Evolutionary conservation across 2,329 filamentous ascomycete species (phyloP), one percentile per base, ranked within the genome.

Genomic region (Neocatenulostroma microsporum): DNA sequence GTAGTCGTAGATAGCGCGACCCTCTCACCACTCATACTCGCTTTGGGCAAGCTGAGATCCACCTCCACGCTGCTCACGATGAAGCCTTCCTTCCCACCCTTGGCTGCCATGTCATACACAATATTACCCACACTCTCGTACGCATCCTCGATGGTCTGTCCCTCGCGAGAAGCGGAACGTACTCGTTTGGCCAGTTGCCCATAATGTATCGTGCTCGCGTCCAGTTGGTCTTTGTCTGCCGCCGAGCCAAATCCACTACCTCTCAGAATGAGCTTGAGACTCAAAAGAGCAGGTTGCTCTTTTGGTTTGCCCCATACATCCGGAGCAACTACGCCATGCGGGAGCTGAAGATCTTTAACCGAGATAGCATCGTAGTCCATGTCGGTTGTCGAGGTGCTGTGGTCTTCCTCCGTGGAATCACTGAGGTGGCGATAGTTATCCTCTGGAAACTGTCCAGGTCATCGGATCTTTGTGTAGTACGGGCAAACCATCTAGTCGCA

Each of bases 181-280:
- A 87, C 67, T 0, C 68, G 67, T 61, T 86, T 85, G 62, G 76
- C 79, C 11, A 87, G 67, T 8, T 65, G 69, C 2, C 83, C 82
- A 52, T 88, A 88, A 62, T 88, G 80, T 17, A 86, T 75, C 2
- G 83, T 87, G 54, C 82, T 82, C n/a, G 61, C 59, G 29, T 76
- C 72, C 21, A 88, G 70, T 7, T 63, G 62, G 61, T 88, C 83
- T 4, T 60, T 58, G 1, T 66, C 51, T 0, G 78, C 76, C 1
- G 80, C 74, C 0, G 70, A 66, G 31, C 62, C 63, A 52, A 86
- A 85, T 9, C 41, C 42, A 0, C 69, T 58, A 6, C 62, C 53
- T 11, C 61, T 57, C 41, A 86, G 69, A 3, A 67, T 69, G 3
- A 85, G 67, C 14, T 71, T 68, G 21, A 76, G 71, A 4, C 77